A percentile compares a stretch with the other conserved stretches of the same genome.
These are phyloP conservation scores for Nannochloris sp. DNA, from an alignment of 139 green algal genomes.

Conservation along the genomic window DNA sequence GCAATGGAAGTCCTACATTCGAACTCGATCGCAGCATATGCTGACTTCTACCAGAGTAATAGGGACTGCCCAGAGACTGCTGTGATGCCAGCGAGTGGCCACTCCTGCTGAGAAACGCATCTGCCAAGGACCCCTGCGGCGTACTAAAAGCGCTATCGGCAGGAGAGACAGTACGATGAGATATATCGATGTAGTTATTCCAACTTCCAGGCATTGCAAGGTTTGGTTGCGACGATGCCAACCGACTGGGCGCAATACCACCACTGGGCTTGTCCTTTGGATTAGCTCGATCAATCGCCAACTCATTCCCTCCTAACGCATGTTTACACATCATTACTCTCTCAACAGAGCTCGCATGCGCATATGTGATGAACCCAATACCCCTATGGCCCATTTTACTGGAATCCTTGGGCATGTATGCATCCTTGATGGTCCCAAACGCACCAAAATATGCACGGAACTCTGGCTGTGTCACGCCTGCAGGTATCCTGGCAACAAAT, in stretches of 20 bases:
- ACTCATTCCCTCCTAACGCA: constrained; percentile 66
- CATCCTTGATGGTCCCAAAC: constrained; percentile 73
- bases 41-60: background rate
- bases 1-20: background rate
- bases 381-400: constrained; percentile 66
- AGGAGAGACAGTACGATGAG: no score
- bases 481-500: constrained; percentile 80
- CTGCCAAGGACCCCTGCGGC: no score
- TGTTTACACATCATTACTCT: constrained; percentile 29
- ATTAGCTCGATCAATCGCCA: constrained; percentile 77
- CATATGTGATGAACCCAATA: constrained; percentile 85
- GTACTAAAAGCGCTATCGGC: no score
- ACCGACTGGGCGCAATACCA: constrained; percentile 2
- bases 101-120: no score
- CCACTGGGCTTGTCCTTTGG: constrained; percentile 53
- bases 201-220: constrained; percentile 12
- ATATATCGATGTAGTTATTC: background rate
- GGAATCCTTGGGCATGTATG: constrained; percentile 82
- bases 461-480: constrained; percentile 57
- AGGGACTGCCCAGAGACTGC: background rate
- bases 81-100: background rate
- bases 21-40: background rate
- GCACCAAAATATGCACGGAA: constrained; percentile 79
- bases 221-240: constrained; percentile 22
- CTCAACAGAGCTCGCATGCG: constrained; percentile 57